phyloP scores from a whole-genome alignment of 2,329 filamentous ascomycete species.

The Beauveria sp. region DNA sequence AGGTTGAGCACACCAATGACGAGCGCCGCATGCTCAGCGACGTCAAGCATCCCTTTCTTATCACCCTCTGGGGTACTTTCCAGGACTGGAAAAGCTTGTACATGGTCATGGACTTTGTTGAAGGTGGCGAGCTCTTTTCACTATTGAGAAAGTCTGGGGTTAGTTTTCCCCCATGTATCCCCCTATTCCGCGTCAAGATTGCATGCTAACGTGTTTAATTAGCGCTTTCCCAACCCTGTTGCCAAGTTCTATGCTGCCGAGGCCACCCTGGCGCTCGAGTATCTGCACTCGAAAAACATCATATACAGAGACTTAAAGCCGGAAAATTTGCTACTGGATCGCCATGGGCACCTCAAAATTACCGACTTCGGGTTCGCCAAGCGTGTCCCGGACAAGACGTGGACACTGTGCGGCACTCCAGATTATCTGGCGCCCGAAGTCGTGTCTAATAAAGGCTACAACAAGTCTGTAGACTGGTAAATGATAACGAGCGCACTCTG shows the following conservation, averaged over 20 bases:
- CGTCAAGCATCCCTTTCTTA: slow-evolving; percentile 95
- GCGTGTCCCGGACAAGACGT: slow-evolving; percentile 96
- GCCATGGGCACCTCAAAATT: slow-evolving; percentile 92
- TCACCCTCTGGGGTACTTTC: slow-evolving; percentile 97
- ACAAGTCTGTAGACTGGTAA: slow-evolving; percentile 98
- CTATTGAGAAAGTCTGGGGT: slow-evolving; percentile 87
- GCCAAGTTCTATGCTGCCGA: slow-evolving; percentile 99
- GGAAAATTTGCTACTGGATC: slow-evolving; percentile 84
- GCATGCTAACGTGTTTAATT: slow-evolving; percentile 5
- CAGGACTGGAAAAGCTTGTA: slow-evolving; percentile 93
- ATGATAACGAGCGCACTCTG: slow-evolving; percentile 25
- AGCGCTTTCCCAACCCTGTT: slow-evolving; percentile 98
- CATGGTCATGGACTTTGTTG: slow-evolving; percentile 99
- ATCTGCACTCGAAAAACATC: slow-evolving; percentile 88
- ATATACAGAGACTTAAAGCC: slow-evolving; percentile 98
- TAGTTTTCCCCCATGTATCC: slow-evolving; percentile 16
- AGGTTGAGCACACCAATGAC: slow-evolving; percentile 98
- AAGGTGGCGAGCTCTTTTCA: slow-evolving; percentile 95
- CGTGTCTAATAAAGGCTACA: slow-evolving; percentile 98
- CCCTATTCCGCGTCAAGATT: not conserved
- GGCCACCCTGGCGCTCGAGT: slow-evolving; percentile 90
- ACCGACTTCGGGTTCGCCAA: slow-evolving; percentile 99
- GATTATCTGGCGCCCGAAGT: slow-evolving; percentile 97
- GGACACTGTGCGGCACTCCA: slow-evolving; percentile 95
- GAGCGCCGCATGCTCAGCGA: slow-evolving; percentile 92